phyloP scores from a whole-genome alignment of 2,329 filamentous ascomycete genomes.

The Colletotrichum paranaense region DNA sequence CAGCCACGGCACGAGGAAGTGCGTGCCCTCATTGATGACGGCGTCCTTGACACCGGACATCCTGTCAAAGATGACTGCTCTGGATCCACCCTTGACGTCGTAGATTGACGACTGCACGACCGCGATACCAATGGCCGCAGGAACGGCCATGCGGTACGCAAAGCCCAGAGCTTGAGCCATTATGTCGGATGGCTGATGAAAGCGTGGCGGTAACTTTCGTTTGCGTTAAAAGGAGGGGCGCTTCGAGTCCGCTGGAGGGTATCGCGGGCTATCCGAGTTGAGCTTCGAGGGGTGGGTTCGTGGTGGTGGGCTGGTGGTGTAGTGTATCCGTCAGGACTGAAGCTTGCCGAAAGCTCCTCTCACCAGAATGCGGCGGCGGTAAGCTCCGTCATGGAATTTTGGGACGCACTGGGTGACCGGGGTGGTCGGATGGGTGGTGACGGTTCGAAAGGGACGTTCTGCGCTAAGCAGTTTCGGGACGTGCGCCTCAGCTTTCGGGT shows the following conservation, averaged over 20 bases:
- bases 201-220: neutral
- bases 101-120: slow-evolving; percentile 86
- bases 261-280: slow-evolving; percentile 27
- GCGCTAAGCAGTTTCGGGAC: slow-evolving; percentile 47
- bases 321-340: slow-evolving; percentile 1
- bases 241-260: neutral
- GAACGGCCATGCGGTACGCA: slow-evolving; percentile 78
- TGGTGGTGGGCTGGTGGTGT: slow-evolving; percentile 8
- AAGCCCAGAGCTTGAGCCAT: slow-evolving; percentile 67
- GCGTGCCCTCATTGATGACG: slow-evolving; percentile 95
- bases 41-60: slow-evolving; percentile 90
- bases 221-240: neutral
- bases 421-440: slow-evolving; percentile 28
- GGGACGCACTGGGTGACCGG: slow-evolving; percentile 15
- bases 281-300: neutral
- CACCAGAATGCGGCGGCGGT: slow-evolving; percentile 11
- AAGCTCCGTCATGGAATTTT: slow-evolving; percentile 36
- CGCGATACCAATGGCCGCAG: slow-evolving; percentile 75
- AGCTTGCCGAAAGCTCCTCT: slow-evolving; percentile 36
- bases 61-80: slow-evolving; percentile 98
- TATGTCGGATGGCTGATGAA: slow-evolving; percentile 1
- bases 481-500: slow-evolving; percentile 35
- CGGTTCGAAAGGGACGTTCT: slow-evolving; percentile 5
- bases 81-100: slow-evolving; percentile 94
- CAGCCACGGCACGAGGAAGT: slow-evolving; percentile 96